phyloP scores from a whole-genome alignment of 768 basidiomycete species.

The Gymnopilus dilepis region DNA sequence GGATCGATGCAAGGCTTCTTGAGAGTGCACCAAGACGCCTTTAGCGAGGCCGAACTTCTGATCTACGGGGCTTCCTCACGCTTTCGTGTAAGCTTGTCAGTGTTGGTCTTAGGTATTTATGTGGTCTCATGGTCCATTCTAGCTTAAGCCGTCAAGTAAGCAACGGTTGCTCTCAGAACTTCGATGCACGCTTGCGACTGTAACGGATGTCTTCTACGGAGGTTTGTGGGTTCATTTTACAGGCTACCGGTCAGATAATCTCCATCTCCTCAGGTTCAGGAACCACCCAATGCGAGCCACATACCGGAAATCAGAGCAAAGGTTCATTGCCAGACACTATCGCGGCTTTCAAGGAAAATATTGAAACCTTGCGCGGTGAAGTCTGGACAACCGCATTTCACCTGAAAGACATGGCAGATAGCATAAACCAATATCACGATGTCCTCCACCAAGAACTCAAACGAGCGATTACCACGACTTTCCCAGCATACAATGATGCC shows the following conservation, averaged over 20 bases:
- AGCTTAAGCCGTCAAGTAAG: conserved; percentile 18
- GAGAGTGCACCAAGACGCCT: not conserved
- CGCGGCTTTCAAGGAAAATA: conserved; percentile 8
- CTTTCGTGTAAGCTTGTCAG: conserved; percentile 18
- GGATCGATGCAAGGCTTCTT: too few relatives aligned
- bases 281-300: not conserved
- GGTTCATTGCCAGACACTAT: conserved; percentile 18
- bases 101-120: not conserved
- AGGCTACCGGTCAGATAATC: too few relatives aligned
- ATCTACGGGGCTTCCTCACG: conserved; percentile 21
- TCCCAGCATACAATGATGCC: conserved; percentile 30
- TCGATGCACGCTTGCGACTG: conserved; percentile 22
- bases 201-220: conserved; percentile 29
- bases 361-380: conserved; percentile 12
- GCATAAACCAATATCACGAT: conserved; percentile 15
- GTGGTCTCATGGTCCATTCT: not conserved
- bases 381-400: not conserved
- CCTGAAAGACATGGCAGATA: not conserved
- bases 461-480: conserved; percentile 20
- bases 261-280: not conserved
- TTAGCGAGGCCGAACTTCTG: conserved; percentile 13
- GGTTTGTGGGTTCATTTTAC: conserved; percentile 20
- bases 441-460: conserved; percentile 18
- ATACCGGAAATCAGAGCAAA: not conserved
- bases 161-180: conserved; percentile 27